Base-by-base conservation (phyloP, 306 rosid species). In the Quercus gilva region DNA sequence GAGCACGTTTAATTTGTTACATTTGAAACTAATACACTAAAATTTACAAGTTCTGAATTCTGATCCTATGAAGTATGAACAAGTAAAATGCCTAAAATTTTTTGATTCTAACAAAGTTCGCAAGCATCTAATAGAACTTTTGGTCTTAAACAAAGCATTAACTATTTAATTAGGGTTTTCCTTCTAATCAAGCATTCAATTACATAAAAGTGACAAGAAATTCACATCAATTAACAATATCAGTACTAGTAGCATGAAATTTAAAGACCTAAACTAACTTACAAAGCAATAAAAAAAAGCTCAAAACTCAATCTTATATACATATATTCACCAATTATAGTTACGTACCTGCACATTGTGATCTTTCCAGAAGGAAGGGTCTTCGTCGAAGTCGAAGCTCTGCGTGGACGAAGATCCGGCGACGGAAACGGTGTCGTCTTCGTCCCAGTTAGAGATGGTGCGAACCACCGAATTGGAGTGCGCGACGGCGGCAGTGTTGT, bases 361-460 rank as follows among this genome's bases (percentile, higher is more conserved):
- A 74, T 95, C 99, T 82, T 89, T 91, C 99, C 99, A 95, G 84
- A 95, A 95, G 33, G 98, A 87, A 18, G 99, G 98, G 57, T 95
- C 99, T 41, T 95, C 98, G 3, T 8, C 37, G 31, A 95, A 55
- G 86, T 95, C 99, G 63, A 93, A 95, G 84, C 89, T 88, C 69
- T 86, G 94, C 72, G 74, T 68, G 0, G 92, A 83, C 13, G 90
- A 49, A 49, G 53, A 80, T 78, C 80, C 86, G 41, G 80, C 51
- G 74, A 74, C 73, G 69, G 84, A 84, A 6, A 51, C 85, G 20
- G 88, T 91, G 6, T 88, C 72, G 17, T 10, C 86, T 5, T 84
- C 87, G 5, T 84, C 90, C 87, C 87, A 91, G 55, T 80, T 72
- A 57, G 71, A 55, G 56, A 91, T 79, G 79, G 77, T 89, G 57